phyloP scores from a whole-genome alignment of 805 yeast genomes.

The Schizosaccharomyces cryophilus region DNA sequence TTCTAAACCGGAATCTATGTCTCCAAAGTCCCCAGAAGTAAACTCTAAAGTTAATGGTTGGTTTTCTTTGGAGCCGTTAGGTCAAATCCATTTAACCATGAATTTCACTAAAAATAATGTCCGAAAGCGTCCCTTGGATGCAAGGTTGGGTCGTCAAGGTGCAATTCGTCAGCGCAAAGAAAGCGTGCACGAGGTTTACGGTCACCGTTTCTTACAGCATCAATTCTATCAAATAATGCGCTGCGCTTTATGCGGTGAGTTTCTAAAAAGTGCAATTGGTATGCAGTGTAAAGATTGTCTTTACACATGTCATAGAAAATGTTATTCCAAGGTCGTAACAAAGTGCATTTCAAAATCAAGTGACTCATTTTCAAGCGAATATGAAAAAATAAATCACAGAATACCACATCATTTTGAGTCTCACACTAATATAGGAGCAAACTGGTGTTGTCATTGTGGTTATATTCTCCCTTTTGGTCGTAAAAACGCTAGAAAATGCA shows the following conservation, averaged over 20 bases:
- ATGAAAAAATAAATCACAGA: conserved; percentile 74
- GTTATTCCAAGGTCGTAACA: conserved; percentile 55
- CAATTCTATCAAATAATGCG: conserved; percentile 91
- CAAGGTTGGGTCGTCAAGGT: conserved; percentile 72
- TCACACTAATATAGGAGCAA: conserved; percentile 78
- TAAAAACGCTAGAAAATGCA: conserved; percentile 73
- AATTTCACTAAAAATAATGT: conserved; percentile 52
- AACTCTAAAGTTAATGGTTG: conserved; percentile 38
- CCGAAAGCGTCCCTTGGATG: conserved; percentile 19
- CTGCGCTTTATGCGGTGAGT: conserved; percentile 93
- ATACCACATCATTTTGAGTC: conserved; percentile 93
- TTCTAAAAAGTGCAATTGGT: conserved; percentile 54
- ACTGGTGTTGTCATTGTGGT: conserved; percentile 99
- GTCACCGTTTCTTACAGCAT: conserved; percentile 88
- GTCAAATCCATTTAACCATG: conserved; percentile 56
- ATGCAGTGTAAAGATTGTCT: conserved; percentile 62
- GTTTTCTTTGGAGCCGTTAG: conserved; percentile 85
- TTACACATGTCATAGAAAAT: conserved; percentile 53
- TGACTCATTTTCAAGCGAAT: conserved; percentile 37
- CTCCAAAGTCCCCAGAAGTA: neutral
- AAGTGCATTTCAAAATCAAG: conserved; percentile 57
- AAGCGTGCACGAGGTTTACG: conserved; percentile 65
- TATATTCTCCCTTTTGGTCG: conserved; percentile 85
- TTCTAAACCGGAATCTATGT: conserved; percentile 14
- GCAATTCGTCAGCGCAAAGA: conserved; percentile 86